phyloP scores from a whole-genome alignment of 768 basidiomycete species.

The Butyriboletus loyo region DNA sequence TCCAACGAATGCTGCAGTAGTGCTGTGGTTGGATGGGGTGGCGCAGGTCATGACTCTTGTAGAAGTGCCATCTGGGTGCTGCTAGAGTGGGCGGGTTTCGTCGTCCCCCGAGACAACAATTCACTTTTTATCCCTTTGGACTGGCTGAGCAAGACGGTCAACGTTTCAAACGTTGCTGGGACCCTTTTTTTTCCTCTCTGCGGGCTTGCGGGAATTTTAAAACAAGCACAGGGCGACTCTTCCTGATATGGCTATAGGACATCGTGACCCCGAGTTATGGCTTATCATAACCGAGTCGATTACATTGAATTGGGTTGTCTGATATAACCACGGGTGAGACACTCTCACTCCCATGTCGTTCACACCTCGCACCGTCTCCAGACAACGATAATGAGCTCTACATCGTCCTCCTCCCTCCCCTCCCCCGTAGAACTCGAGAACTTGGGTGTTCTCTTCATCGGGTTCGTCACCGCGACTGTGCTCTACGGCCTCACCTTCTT shows the following conservation, averaged over 20 bases:
- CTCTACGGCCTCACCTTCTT: conserved; percentile 36
- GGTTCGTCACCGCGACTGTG: conserved; percentile 25
- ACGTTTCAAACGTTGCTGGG: no score
- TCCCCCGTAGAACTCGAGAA: conserved; percentile 26
- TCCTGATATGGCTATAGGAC: conserved; percentile 6
- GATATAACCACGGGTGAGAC: conserved; percentile 6
- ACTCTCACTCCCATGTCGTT: not conserved
- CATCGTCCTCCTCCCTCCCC: not conserved
- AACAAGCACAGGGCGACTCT: not conserved
- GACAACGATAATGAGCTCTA: conserved; percentile 16
- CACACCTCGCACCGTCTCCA: not conserved
- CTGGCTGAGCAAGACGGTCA: no score
- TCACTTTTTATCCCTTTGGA: no score
- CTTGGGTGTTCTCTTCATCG: conserved; percentile 24
- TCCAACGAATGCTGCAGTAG: not conserved
- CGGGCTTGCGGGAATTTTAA: not conserved
- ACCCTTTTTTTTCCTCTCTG: not conserved
- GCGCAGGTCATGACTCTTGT: no score
- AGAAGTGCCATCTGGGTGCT: no score
- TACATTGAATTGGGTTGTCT: not conserved
- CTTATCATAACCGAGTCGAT: not conserved
- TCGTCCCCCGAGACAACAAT: no score
- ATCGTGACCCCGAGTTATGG: not conserved
- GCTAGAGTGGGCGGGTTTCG: no score
- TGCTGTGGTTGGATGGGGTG: no score